Percentiles rank a stretch among this genome's conserved stretches.
Evolutionary conservation across 352 stramenopile species (phyloP).

Genomic region (Aphanomyces euteiches): DNA sequence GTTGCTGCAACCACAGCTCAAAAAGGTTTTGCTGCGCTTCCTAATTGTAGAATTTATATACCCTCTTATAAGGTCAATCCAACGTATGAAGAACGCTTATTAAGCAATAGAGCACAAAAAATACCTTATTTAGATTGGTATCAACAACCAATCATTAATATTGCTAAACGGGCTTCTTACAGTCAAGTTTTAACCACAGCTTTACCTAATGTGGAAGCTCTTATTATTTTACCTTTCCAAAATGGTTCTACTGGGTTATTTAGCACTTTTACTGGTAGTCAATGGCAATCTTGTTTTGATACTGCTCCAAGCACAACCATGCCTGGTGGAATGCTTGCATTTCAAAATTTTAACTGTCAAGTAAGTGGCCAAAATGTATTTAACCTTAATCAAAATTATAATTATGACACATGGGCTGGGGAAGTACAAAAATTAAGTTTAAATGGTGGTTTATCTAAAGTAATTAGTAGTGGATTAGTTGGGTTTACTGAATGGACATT

Average conservation of each 20-base stretch:
- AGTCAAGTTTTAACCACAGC: not conserved
- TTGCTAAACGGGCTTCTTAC: not conserved
- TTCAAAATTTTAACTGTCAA: not conserved
- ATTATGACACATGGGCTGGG: not conserved
- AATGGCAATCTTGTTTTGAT: not conserved
- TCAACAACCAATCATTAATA: not conserved
- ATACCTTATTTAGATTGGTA: slow-evolving; percentile 2
- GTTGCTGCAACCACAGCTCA: not conserved
- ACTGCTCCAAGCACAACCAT: not conserved
- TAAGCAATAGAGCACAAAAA: not conserved
- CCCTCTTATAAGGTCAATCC: not conserved
- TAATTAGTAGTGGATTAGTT: not conserved
- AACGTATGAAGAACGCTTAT: not conserved
- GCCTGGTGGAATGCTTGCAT: not conserved
- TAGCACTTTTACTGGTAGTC: not conserved
- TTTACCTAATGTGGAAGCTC: not conserved
- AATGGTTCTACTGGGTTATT: slow-evolving; percentile 3
- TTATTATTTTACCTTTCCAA: slow-evolving; percentile 9
- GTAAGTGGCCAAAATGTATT: not conserved
- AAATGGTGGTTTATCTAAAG: not conserved
- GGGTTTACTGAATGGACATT: not conserved
- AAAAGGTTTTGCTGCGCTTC: not conserved
- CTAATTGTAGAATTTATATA: not conserved
- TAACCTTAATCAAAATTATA: not conserved
- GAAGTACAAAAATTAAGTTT: not conserved